phyloP scores from a whole-genome alignment of 1,139 yeast species.

The Scheffersomyces cryptocercus region DNA sequence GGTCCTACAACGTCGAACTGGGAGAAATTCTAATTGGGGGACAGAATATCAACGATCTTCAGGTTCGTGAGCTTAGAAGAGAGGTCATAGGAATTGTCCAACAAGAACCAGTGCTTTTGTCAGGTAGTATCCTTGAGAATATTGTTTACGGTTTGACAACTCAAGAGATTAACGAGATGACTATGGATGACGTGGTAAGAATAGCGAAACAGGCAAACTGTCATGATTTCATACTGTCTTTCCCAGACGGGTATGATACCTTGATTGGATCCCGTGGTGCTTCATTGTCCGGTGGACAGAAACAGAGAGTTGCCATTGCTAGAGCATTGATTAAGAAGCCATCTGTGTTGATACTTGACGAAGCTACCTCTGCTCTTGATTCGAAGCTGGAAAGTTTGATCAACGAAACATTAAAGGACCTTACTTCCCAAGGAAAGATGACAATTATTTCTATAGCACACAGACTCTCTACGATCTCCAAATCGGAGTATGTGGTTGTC shows the following conservation, averaged over 20 bases:
- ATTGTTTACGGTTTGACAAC: slow-evolving; percentile 73
- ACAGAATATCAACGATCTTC: slow-evolving; percentile 59
- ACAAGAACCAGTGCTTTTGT: slow-evolving; percentile 82
- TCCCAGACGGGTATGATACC: slow-evolving; percentile 57
- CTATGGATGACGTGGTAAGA: slow-evolving; percentile 42
- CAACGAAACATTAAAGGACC: slow-evolving; percentile 58
- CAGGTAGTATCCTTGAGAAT: slow-evolving; percentile 79
- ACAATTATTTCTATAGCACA: slow-evolving; percentile 94
- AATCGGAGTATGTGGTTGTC: slow-evolving; percentile 58
- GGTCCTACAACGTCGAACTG: slow-evolving; percentile 58
- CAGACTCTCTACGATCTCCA: slow-evolving; percentile 74
- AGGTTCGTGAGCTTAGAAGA: slow-evolving; percentile 70
- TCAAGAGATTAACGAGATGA: slow-evolving; percentile 42
- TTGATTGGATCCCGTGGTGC: slow-evolving; percentile 59
- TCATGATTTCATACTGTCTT: slow-evolving; percentile 50
- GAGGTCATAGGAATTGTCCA: slow-evolving; percentile 77
- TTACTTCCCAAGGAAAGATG: slow-evolving; percentile 58
- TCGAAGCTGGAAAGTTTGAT: slow-evolving; percentile 70
- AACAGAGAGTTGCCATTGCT: slow-evolving; percentile 87
- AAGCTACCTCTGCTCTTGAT: slow-evolving; percentile 80
- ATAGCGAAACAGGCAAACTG: slow-evolving; percentile 56
- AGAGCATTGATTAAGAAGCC: slow-evolving; percentile 73
- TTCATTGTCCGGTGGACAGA: slow-evolving; percentile 79
- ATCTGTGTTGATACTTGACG: slow-evolving; percentile 63
- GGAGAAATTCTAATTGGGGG: slow-evolving; percentile 75